Conservation (phyloP, 257 asterid genomes). For the Forsythia suspensa region DNA sequence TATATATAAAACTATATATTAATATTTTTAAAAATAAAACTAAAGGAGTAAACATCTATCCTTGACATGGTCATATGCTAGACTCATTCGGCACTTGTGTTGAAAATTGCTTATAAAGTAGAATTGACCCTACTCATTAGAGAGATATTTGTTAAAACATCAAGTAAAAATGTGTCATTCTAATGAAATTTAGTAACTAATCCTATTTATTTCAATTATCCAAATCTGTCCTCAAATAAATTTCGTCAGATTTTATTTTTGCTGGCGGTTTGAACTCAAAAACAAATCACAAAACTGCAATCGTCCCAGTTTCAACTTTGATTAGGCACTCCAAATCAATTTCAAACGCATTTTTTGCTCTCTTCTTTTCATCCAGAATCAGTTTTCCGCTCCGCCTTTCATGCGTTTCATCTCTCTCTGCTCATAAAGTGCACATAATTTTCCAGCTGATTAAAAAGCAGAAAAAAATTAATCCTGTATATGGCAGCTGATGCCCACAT, state of each 20-base stretch:
- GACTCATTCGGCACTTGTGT: too few species aligned
- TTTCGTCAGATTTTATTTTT: neutral
- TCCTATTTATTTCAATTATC: neutral
- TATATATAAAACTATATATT: too few species aligned
- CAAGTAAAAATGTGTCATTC: too few species aligned
- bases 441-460: neutral
- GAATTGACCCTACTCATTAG: too few species aligned
- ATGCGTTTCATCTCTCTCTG: conserved; percentile 3
- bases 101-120: too few species aligned
- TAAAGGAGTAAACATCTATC: too few species aligned
- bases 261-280: conserved; percentile 11
- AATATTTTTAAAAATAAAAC: too few species aligned
- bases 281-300: neutral
- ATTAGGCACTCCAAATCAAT: conserved; percentile 25
- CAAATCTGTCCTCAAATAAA: neutral
- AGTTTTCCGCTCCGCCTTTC: conserved; percentile 17
- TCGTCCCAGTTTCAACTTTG: neutral
- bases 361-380: neutral
- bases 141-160: too few species aligned
- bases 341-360: conserved; percentile 17
- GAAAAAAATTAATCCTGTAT: conserved; percentile 1
- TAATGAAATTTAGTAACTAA: too few species aligned
- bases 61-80: too few species aligned
- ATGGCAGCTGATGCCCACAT: conserved; percentile 28
- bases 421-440: neutral